Conservation (phyloP, 306 rosid genomes). For the Urtica urens region DNA sequence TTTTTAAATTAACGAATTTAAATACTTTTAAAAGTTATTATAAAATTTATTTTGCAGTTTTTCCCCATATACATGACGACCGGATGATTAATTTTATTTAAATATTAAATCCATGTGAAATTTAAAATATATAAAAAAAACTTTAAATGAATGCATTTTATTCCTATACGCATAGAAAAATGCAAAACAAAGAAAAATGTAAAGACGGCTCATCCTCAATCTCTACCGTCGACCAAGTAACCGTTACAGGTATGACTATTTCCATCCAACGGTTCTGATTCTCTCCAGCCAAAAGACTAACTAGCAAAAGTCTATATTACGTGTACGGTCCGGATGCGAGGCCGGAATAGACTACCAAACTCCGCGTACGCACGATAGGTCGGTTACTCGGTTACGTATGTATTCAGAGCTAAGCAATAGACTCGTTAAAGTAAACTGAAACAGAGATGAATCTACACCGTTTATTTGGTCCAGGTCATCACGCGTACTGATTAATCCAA, state of each 20-base stretch:
- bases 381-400: background rate
- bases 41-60: too few relatives aligned
- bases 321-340: slow-evolving; percentile 1
- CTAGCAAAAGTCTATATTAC: background rate
- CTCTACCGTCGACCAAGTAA: slow-evolving; percentile 4
- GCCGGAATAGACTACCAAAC: background rate
- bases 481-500: background rate
- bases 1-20: too few relatives aligned
- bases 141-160: too few relatives aligned
- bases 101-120: too few relatives aligned
- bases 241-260: slow-evolving; percentile 1
- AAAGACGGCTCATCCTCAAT: background rate
- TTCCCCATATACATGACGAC: too few relatives aligned
- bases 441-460: background rate
- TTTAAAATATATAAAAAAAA: too few relatives aligned
- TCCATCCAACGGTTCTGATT: background rate
- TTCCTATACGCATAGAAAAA: too few relatives aligned
- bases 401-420: background rate
- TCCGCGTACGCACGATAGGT: background rate
- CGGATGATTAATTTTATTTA: too few relatives aligned
- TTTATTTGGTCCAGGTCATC: background rate
- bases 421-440: background rate
- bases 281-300: background rate
- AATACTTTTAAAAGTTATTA: too few relatives aligned
- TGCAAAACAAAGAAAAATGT: too few relatives aligned